Conservation (phyloP, 2,329 filamentous ascomycete genomes). For the Aspergillus cejpii region DNA sequence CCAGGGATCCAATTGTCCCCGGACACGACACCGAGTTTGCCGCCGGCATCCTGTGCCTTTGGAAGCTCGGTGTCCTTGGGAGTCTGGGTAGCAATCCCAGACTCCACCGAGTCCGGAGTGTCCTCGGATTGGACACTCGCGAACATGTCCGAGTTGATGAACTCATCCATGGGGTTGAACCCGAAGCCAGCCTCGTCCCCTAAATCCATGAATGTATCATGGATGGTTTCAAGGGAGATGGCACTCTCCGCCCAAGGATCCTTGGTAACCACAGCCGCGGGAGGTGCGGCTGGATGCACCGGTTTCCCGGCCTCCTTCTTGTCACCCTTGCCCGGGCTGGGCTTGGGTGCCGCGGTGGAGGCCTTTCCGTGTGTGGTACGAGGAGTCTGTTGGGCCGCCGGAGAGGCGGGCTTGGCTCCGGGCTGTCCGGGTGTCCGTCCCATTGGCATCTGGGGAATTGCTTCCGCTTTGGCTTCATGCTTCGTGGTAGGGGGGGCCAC, state of each 20-base stretch:
- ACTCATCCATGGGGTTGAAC: constrained; percentile 34
- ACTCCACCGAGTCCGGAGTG: constrained; percentile 36
- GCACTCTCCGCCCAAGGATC: constrained; percentile 36
- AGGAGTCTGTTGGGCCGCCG: constrained; percentile 32
- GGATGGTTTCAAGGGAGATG: constrained; percentile 34
- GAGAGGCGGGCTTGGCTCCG: constrained; percentile 30
- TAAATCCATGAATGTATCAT: constrained; percentile 34
- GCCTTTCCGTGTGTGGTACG: constrained; percentile 23
- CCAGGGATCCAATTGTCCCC: constrained; percentile 29
- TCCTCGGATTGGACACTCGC: constrained; percentile 27
- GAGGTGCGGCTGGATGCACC: constrained; percentile 12
- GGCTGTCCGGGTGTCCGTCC: constrained; percentile 30
- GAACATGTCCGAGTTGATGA: constrained; percentile 35
- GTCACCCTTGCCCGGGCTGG: constrained; percentile 19
- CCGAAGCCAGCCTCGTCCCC: constrained; percentile 27
- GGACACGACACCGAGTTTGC: constrained; percentile 21
- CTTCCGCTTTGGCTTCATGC: constrained; percentile 22
- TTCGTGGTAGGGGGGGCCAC: constrained; percentile 23
- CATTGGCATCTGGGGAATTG: constrained; percentile 28
- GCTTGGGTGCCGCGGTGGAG: constrained; percentile 18
- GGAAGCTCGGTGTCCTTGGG: constrained; percentile 33
- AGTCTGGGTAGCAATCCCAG: constrained; percentile 31
- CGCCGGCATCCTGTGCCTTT: constrained; percentile 27
- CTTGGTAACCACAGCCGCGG: constrained; percentile 15
- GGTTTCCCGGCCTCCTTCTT: constrained; percentile 24